phyloP scores from a whole-genome alignment of 352 stramenopile species.

The Saprolegnia diclina region DNA sequence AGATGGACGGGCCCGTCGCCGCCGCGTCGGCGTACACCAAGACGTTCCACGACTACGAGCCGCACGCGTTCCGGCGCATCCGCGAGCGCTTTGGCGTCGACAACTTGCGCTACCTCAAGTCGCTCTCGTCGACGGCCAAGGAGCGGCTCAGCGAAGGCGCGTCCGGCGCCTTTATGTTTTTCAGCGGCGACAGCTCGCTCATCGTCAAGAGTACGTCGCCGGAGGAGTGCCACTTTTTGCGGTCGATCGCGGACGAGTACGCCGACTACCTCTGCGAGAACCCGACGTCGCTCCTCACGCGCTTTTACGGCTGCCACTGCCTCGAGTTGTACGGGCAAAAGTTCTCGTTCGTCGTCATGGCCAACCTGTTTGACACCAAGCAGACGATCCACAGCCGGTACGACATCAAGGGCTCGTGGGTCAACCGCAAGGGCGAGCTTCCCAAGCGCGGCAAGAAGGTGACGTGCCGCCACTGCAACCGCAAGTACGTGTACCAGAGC shows the following conservation, averaged over 20 bases:
- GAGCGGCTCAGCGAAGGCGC: constrained; percentile 85
- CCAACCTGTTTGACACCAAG: constrained; percentile 87
- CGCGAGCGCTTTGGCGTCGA: constrained; percentile 79
- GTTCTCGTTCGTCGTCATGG: constrained; percentile 91
- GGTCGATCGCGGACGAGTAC: constrained; percentile 83
- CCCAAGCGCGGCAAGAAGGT: constrained; percentile 84
- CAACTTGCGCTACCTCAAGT: constrained; percentile 77
- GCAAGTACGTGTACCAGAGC: constrained; percentile 75
- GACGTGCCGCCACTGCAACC: constrained; percentile 85
- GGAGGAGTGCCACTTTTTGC: constrained; percentile 81
- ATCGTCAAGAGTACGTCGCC: constrained; percentile 90
- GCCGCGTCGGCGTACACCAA: constrained; percentile 40
- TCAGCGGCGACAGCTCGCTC: constrained; percentile 76
- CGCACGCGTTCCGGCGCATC: constrained; percentile 84
- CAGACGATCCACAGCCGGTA: constrained; percentile 83
- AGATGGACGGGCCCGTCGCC: constrained; percentile 39
- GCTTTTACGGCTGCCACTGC: constrained; percentile 88
- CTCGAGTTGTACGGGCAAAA: constrained; percentile 87
- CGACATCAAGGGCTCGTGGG: constrained; percentile 89
- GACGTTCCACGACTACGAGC: constrained; percentile 86
- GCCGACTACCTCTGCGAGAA: constrained; percentile 80
- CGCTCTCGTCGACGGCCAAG: constrained; percentile 78
- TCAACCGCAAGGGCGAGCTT: constrained; percentile 75
- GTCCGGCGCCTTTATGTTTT: constrained; percentile 90
- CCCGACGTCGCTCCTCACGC: constrained; percentile 78